Percentiles rank a stretch among this genome's conserved stretches.
These are phyloP conservation scores for Phylloporus rhodoxanthus DNA, from an alignment of 768 basidiomycete genomes.

Conservation along the genomic window DNA sequence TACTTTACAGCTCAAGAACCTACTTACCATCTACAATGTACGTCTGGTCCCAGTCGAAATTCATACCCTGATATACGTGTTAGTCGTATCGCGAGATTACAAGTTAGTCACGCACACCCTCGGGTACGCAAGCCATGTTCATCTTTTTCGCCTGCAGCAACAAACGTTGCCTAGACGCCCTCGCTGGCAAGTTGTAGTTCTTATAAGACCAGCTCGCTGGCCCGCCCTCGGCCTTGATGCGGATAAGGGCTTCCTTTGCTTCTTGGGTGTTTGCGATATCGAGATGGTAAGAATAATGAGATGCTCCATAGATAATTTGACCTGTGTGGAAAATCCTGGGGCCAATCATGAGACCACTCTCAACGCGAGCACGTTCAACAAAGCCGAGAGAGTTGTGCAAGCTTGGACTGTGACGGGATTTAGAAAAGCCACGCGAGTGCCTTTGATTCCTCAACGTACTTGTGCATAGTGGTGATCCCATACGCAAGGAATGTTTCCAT, in stretches of 20 bases:
- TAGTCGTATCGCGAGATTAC: background rate
- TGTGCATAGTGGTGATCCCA: conserved; percentile 72
- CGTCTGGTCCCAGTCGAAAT: conserved; percentile 72
- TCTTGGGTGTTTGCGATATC: conserved; percentile 58
- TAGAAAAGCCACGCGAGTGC: background rate
- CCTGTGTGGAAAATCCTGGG: conserved; percentile 72
- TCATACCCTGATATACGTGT: conserved; percentile 50
- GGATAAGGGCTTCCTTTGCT: conserved; percentile 57
- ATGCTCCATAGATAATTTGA: conserved; percentile 43
- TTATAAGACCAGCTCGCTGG: conserved; percentile 69
- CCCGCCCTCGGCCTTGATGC: conserved; percentile 70
- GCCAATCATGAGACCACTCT: conserved; percentile 62
- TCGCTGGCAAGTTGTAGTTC: conserved; percentile 66
- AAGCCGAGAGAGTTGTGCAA: conserved; percentile 56
- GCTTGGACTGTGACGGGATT: conserved; percentile 46
- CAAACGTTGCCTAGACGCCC: conserved; percentile 64
- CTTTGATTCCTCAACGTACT: conserved; percentile 37
- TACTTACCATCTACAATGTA: conserved; percentile 71
- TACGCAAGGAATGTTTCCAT: conserved; percentile 70
- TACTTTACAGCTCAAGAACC: background rate
- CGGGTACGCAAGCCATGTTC: conserved; percentile 67
- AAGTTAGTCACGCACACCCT: conserved; percentile 42
- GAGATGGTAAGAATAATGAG: conserved; percentile 54
- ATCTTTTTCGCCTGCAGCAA: conserved; percentile 55
- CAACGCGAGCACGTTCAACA: conserved; percentile 60